Conservation (phyloP, 306 rosid genomes). For the Delonix regia region DNA sequence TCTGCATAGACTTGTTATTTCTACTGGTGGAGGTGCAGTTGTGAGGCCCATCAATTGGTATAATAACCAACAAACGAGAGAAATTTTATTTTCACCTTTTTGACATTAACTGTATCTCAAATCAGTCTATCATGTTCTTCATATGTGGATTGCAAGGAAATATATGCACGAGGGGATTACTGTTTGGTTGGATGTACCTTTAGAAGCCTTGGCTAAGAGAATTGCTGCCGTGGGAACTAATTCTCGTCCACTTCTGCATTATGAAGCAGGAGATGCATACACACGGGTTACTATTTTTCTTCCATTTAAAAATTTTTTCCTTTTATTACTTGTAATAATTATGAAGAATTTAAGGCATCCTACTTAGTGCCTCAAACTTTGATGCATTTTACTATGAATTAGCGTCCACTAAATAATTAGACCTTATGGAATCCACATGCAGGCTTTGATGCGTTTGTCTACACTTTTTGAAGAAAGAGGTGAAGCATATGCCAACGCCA, state of each 20-base stretch:
- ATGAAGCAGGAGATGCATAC: constrained; percentile 79
- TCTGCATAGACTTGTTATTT: constrained; percentile 67
- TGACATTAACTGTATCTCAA: constrained; percentile 20
- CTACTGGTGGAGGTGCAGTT: constrained; percentile 98
- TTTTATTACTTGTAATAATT: neutral
- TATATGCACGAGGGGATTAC: constrained; percentile 89
- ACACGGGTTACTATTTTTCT: constrained; percentile 56
- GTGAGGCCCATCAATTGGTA: constrained; percentile 91
- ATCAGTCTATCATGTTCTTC: constrained; percentile 20
- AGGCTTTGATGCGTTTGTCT: constrained; percentile 77
- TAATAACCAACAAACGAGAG: constrained; percentile 19
- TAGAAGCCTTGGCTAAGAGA: constrained; percentile 91
- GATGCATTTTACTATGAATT: neutral
- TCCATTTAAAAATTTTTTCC: constrained; percentile 1
- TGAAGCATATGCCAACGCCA: constrained; percentile 80
- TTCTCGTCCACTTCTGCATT: constrained; percentile 90
- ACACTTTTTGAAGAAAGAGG: constrained; percentile 77
- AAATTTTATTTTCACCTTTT: constrained; percentile 4
- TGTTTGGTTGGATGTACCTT: constrained; percentile 94
- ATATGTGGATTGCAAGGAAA: constrained; percentile 58
- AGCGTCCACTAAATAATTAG: constrained; percentile 26
- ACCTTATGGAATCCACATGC: constrained; percentile 40
- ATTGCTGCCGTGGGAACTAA: constrained; percentile 85
- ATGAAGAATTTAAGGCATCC: constrained; percentile 5
- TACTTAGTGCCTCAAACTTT: neutral